Percentiles rank a stretch among this genome's conserved stretches.
phyloP scores from a whole-genome alignment of 2,329 filamentous ascomycete species.

The Claviceps arundinis region DNA sequence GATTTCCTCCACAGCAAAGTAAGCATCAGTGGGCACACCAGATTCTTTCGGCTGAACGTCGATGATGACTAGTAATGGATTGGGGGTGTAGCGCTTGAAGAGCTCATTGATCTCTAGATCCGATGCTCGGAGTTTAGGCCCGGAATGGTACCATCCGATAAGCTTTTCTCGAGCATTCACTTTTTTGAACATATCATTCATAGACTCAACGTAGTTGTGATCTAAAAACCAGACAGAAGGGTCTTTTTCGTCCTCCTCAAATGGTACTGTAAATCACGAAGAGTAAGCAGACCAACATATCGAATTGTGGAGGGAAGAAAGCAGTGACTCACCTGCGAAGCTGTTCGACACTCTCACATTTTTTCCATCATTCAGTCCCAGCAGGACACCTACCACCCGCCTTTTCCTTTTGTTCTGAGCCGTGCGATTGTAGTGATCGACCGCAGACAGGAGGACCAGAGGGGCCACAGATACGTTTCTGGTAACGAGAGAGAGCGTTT shows the following conservation, averaged over 20 bases:
- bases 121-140: constrained; percentile 88
- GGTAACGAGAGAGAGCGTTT: constrained; percentile 88
- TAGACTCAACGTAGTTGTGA: constrained; percentile 98
- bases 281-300: constrained; percentile 7
- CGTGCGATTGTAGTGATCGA: constrained; percentile 95
- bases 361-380: constrained; percentile 93
- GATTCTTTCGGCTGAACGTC: constrained; percentile 98
- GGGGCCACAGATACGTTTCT: constrained; percentile 94
- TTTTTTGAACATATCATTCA: constrained; percentile 99
- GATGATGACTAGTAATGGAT: constrained; percentile 92
- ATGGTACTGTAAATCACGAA: constrained; percentile 54
- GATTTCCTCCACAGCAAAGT: constrained; percentile 98
- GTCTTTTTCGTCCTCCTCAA: constrained; percentile 98
- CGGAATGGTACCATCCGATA: constrained; percentile 99
- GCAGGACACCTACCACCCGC: constrained; percentile 84
- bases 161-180: constrained; percentile 98
- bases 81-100: constrained; percentile 97
- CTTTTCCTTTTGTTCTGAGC: constrained; percentile 73
- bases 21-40: constrained; percentile 93
- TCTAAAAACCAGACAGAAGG: constrained; percentile 98
- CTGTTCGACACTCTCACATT: constrained; percentile 97
- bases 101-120: constrained; percentile 99
- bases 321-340: constrained; percentile 62
- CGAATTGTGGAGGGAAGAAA: not conserved
- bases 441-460: constrained; percentile 90